Conservation (phyloP, 768 basidiomycete genomes). For the Suillus lakei region DNA sequence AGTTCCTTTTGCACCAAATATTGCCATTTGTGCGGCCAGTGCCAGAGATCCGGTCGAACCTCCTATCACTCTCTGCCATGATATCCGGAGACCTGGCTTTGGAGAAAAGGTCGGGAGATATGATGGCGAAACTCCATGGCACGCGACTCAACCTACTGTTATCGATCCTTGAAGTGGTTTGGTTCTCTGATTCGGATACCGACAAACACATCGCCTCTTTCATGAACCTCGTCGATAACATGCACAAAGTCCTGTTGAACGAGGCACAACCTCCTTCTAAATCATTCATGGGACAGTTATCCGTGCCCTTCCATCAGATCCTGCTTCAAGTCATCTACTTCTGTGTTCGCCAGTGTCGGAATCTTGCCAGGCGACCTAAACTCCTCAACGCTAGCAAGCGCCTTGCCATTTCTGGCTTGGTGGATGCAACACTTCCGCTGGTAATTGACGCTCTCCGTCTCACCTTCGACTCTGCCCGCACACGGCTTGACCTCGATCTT, state of each 20-base stretch:
- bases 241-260: constrained; percentile 70
- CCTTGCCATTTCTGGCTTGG: constrained; percentile 57
- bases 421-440: constrained; percentile 66
- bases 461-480: constrained; percentile 67
- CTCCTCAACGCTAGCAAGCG: constrained; percentile 63
- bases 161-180: constrained; percentile 77
- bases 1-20: constrained; percentile 65
- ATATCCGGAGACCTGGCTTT: constrained; percentile 68
- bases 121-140: constrained; percentile 83
- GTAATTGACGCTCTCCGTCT: constrained; percentile 70
- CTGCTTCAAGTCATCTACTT: constrained; percentile 84
- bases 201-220: constrained; percentile 61
- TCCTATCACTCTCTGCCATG: constrained; percentile 61
- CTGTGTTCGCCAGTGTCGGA: constrained; percentile 66
- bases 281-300: constrained; percentile 69
- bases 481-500: constrained; percentile 61
- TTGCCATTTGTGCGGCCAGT: constrained; percentile 59
- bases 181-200: constrained; percentile 68
- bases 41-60: constrained; percentile 60
- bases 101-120: constrained; percentile 78
- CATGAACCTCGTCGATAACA: constrained; percentile 60
- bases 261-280: constrained; percentile 73
- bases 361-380: constrained; percentile 52
- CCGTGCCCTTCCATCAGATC: constrained; percentile 76
- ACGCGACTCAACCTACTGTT: constrained; percentile 76